These are phyloP conservation scores for Pleurostoma richardsiae DNA, from an alignment of 2,329 filamentous ascomycete species.

Conservation along the genomic window DNA sequence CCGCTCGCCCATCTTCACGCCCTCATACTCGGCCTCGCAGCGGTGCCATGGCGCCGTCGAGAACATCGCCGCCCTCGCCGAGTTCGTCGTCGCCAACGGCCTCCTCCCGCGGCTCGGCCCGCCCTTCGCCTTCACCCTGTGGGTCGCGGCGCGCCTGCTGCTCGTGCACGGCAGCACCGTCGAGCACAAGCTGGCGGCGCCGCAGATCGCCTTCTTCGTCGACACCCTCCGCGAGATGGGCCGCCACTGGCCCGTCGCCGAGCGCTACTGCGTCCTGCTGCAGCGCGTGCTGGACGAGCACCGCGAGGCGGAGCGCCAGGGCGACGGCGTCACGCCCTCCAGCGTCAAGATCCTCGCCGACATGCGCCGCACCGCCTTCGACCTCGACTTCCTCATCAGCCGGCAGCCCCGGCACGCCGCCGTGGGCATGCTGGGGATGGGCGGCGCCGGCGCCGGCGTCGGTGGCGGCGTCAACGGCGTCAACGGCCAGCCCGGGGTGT, in stretches of 20 bases:
- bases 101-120: slow-evolving; percentile 79
- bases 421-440: slow-evolving; percentile 4
- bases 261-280: slow-evolving; percentile 73
- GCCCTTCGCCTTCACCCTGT: slow-evolving; percentile 86
- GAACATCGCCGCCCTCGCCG: slow-evolving; percentile 71
- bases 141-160: slow-evolving; percentile 83
- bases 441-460: slow-evolving; percentile 7
- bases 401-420: slow-evolving; percentile 60
- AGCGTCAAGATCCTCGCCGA: slow-evolving; percentile 84
- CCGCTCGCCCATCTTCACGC: slow-evolving; percentile 81
- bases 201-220: slow-evolving; percentile 76
- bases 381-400: slow-evolving; percentile 84
- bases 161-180: slow-evolving; percentile 89
- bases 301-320: slow-evolving; percentile 68
- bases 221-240: slow-evolving; percentile 78
- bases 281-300: slow-evolving; percentile 84
- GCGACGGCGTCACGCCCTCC: slow-evolving; percentile 71
- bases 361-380: slow-evolving; percentile 86
- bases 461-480: slow-evolving; percentile 9
- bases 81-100: slow-evolving; percentile 70
- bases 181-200: slow-evolving; percentile 68
- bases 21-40: slow-evolving; percentile 80
- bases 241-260: slow-evolving; percentile 78
- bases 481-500: slow-evolving; percentile 9
- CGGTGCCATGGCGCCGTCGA: slow-evolving; percentile 79